Base-by-base conservation (phyloP, 106 monocot genomes). In the Dendrobium nobile region DNA sequence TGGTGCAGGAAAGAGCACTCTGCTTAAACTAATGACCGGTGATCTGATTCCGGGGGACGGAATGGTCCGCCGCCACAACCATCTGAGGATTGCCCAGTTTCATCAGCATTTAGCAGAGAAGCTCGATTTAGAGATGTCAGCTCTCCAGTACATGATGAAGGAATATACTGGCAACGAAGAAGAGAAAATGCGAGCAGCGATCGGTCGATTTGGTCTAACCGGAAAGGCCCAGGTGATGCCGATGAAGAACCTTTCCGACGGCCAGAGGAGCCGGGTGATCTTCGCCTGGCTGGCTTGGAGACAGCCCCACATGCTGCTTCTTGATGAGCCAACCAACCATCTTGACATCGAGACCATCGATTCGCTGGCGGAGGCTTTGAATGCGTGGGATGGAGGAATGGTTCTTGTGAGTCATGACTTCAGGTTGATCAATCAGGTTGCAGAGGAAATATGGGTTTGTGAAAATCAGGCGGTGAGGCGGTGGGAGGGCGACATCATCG, bases 1-100 rank as follows among this genome's bases (percentile, higher is more conserved):
- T 72, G 99, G 99, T 3, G 99, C 99, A 3, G 99, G 99, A n/a
- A 99, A 99, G 88, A 99, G 99, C 82, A 99, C 99, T 5, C 79
- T 99, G 24, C 90, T 99, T 4, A 99, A 99, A 77, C 90, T 99
- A 56, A 99, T 99, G 99, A 99, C 99, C 0, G 99, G 95, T 41
- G 99, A 99, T 42, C 86, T 99, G 22, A 26, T 45, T 33, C 95
- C 99, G 9, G n/a, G 75, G 17, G 99, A 99, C 65, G 99, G 99
- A 7, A 99, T 99, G 99, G 99, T 99, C 8, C 84, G 93, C 56
- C 87, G 99, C 3, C 99, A 99, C 77, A 99, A 99, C 79, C 99
- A 99, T 45, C 86, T 99, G 0, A 86, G 91, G 80, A 99, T 99
- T 9, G 99, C 99, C 3, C 99, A 99, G 81, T 99, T 85, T 56